Evolutionary conservation across 805 yeast species (phyloP).

Genomic region (Komagataella ulmi): DNA sequence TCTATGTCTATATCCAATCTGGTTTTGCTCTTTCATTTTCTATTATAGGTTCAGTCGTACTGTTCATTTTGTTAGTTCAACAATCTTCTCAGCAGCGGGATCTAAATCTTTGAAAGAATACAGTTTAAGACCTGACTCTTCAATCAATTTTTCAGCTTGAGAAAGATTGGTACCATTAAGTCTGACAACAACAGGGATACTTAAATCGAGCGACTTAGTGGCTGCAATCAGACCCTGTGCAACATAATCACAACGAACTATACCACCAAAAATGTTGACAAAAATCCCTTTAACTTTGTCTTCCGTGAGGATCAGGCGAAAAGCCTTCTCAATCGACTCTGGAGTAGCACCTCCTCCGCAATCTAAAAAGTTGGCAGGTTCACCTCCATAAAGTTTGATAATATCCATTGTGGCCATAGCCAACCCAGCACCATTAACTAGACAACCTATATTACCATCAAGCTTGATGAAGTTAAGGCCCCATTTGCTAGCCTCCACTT

Average conservation of each 20-base stretch:
- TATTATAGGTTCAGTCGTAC: background rate
- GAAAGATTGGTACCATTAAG: constrained; percentile 95
- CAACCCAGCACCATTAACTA: constrained; percentile 99
- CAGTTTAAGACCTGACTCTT: constrained; percentile 84
- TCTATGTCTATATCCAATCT: background rate
- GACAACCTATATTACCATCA: constrained; percentile 97
- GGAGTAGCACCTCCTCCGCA: constrained; percentile 99
- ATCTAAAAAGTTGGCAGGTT: constrained; percentile 97
- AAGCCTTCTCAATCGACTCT: constrained; percentile 93
- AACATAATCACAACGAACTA: constrained; percentile 97
- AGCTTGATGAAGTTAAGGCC: constrained; percentile 94
- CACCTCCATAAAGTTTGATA: constrained; percentile 95
- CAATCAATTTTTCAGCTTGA: constrained; percentile 76
- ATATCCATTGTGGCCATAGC: constrained; percentile 99
- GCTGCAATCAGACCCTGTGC: constrained; percentile 97
- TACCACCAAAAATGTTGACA: constrained; percentile 98
- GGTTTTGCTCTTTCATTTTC: background rate
- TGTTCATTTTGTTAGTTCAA: constrained; percentile 31
- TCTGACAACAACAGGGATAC: constrained; percentile 94
- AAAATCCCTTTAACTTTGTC: constrained; percentile 85
- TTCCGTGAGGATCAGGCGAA: constrained; percentile 85
- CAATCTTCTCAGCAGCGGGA: constrained; percentile 94
- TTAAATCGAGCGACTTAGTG: constrained; percentile 79
- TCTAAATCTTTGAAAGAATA: constrained; percentile 87
- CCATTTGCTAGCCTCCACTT: constrained; percentile 79